Conservation (phyloP, 495 filamentous ascomycete genomes). For the Rostrohypoxylon terebratum region DNA sequence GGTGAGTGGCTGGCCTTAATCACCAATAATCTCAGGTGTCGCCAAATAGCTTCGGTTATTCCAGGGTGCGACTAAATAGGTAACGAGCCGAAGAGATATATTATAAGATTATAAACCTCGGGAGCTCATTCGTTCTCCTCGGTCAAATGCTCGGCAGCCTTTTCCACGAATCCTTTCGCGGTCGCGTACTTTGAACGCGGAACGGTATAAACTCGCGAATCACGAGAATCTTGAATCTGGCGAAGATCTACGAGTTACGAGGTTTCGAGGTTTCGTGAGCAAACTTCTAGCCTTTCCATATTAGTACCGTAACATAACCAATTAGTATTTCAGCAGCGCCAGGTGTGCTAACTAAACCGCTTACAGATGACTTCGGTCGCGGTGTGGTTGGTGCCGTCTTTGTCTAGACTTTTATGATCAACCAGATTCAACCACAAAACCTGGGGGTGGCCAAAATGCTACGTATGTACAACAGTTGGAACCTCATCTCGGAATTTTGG, state of each 20-base stretch:
- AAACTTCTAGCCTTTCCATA: slow-evolving; percentile 29
- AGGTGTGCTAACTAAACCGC: slow-evolving; percentile 25
- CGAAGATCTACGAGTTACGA: slow-evolving; percentile 32
- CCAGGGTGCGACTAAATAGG: slow-evolving; percentile 24
- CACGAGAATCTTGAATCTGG: slow-evolving; percentile 37
- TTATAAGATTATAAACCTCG: slow-evolving; percentile 15
- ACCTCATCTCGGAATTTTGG: slow-evolving; percentile 26
- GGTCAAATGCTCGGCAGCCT: slow-evolving; percentile 30
- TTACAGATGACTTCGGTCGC: slow-evolving; percentile 22
- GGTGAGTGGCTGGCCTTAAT: slow-evolving; percentile 23
- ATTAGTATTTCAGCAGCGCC: neutral
- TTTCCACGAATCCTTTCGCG: slow-evolving; percentile 25
- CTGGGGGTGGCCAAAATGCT: slow-evolving; percentile 21
- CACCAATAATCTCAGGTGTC: slow-evolving; percentile 25
- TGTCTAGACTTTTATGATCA: slow-evolving; percentile 36
- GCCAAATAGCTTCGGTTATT: slow-evolving; percentile 42
- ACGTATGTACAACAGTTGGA: slow-evolving; percentile 26
- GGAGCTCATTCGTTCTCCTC: slow-evolving; percentile 25
- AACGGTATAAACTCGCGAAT: slow-evolving; percentile 28
- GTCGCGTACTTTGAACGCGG: slow-evolving; percentile 40
- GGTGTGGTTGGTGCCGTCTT: slow-evolving; percentile 28
- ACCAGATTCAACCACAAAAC: slow-evolving; percentile 28
- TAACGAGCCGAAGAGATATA: slow-evolving; percentile 27
- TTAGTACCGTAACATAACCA: slow-evolving; percentile 5
- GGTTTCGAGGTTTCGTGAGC: slow-evolving; percentile 5